Evolutionary conservation across 129 eudicot genomes (phyloP).

Genomic region (Artemisia annua): DNA sequence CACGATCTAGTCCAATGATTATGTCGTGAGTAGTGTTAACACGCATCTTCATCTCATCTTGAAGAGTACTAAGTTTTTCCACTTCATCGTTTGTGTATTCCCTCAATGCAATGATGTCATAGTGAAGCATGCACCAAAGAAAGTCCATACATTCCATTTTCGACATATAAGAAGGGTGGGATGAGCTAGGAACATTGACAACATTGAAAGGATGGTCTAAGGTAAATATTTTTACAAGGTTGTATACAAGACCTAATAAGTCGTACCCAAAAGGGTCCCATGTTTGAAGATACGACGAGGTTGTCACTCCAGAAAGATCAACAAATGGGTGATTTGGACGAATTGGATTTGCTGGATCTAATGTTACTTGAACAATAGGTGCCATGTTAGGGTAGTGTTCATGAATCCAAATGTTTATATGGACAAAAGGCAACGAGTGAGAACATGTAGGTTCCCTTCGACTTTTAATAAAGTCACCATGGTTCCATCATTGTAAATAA

Average conservation of each 20-base stretch:
- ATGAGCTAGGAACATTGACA: conserved; percentile 3
- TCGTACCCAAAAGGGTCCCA: conserved; percentile 43
- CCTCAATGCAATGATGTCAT: conserved; percentile 39
- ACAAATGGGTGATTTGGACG: conserved; percentile 53
- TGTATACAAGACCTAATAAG: conserved; percentile 45
- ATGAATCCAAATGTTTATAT: conserved; percentile 57
- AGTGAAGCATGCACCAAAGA: conserved; percentile 44
- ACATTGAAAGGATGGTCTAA: conserved; percentile 44
- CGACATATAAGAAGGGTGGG: conserved; percentile 44
- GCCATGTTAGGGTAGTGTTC: conserved; percentile 54
- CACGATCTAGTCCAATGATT: conserved; percentile 37
- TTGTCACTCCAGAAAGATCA: conserved; percentile 46
- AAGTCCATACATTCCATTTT: conserved; percentile 59
- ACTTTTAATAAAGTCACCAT: conserved; percentile 44
- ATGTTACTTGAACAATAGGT: conserved; percentile 49
- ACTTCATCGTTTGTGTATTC: conserved; percentile 35
- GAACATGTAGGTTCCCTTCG: conserved; percentile 40
- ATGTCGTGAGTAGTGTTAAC: conserved; percentile 27
- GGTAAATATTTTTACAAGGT: conserved; percentile 49
- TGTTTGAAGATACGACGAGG: conserved; percentile 43
- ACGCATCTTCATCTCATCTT: conserved; percentile 40
- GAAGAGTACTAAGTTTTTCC: conserved; percentile 32
- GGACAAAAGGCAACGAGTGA: conserved; percentile 32
- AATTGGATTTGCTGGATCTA: conserved; percentile 26
- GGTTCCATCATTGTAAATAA: conserved; percentile 56